Percentiles rank a stretch among this genome's conserved stretches.
Conservation (phyloP, 2,329 filamentous ascomycete species). For the Hypoxylon sp. region DNA sequence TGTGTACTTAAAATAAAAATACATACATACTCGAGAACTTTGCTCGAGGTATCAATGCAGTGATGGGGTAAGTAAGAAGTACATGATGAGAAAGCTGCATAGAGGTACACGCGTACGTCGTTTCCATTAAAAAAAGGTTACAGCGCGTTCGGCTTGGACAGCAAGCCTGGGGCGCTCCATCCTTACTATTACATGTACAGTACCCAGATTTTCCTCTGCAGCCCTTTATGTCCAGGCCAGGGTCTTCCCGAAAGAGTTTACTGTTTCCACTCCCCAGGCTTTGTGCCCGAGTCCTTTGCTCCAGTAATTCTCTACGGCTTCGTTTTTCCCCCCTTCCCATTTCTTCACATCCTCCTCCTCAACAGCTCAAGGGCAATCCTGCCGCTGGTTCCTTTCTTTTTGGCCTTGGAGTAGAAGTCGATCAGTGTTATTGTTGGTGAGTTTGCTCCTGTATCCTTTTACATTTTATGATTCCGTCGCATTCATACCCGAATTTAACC, state of each 20-base stretch:
- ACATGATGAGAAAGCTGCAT: slow-evolving; percentile 1
- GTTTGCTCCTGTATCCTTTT: slow-evolving; percentile 23
- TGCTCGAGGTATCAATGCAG: slow-evolving; percentile 4
- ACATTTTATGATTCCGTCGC: slow-evolving; percentile 16
- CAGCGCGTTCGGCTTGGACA: slow-evolving; percentile 21
- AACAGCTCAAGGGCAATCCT: slow-evolving; percentile 44
- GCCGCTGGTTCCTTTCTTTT: slow-evolving; percentile 47
- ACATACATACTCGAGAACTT: slow-evolving; percentile 7
- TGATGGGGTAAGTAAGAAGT: slow-evolving; percentile 4
- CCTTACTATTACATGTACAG: slow-evolving; percentile 5
- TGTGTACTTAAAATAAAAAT: slow-evolving; percentile 12
- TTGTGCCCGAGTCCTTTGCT: slow-evolving; percentile 38
- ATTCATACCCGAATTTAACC: slow-evolving; percentile 22
- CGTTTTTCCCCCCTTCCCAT: slow-evolving; percentile 34
- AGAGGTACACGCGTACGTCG: slow-evolving; percentile 9
- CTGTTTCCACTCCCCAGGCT: slow-evolving; percentile 36
- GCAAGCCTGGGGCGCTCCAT: background rate
- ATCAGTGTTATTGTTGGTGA: slow-evolving; percentile 45
- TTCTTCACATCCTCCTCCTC: slow-evolving; percentile 42
- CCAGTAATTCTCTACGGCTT: slow-evolving; percentile 35
- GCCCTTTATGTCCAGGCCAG: slow-evolving; percentile 38
- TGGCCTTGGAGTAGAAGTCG: slow-evolving; percentile 45
- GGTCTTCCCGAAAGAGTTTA: slow-evolving; percentile 44
- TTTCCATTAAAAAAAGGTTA: slow-evolving; percentile 29
- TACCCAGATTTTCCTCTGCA: slow-evolving; percentile 15